Evolutionary conservation across 2,329 filamentous ascomycete genomes (phyloP).

Genomic region (Emergomyces africanus): DNA sequence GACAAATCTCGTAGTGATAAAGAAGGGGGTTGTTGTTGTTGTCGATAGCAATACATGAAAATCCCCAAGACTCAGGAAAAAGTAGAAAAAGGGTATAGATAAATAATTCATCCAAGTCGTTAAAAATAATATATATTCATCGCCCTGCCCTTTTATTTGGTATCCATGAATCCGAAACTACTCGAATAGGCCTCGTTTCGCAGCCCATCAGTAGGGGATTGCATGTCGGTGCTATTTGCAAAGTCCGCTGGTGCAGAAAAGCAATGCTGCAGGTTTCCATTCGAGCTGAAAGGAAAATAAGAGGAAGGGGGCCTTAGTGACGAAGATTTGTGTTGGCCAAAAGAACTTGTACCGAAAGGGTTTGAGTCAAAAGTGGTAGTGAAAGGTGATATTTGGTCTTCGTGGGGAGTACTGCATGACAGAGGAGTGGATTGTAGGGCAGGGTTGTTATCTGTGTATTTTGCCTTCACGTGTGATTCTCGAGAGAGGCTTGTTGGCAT

Average conservation of each 20-base stretch:
- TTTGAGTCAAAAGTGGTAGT: slow-evolving; percentile 15
- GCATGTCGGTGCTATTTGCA: neutral
- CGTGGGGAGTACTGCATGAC: slow-evolving; percentile 17
- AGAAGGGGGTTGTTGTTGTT: too few relatives aligned
- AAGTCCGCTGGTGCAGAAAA: neutral
- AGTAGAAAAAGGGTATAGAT: too few relatives aligned
- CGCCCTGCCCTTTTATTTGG: neutral
- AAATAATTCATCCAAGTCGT: too few relatives aligned
- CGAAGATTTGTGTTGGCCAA: slow-evolving; percentile 22
- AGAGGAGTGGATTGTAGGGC: slow-evolving; percentile 21
- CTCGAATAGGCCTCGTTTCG: neutral
- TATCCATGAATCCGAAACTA: neutral
- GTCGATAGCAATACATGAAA: neutral
- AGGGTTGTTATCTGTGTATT: slow-evolving; percentile 10
- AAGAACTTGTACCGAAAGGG: slow-evolving; percentile 19
- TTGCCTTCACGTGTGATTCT: slow-evolving; percentile 17
- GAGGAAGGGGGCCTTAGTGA: slow-evolving; percentile 24
- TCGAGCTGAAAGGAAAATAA: slow-evolving; percentile 13
- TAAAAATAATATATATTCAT: neutral
- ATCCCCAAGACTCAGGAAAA: neutral
- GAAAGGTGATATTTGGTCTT: slow-evolving; percentile 24
- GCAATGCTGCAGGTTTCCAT: neutral
- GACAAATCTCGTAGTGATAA: neutral
- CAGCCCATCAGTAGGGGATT: neutral
- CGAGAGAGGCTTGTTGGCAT: slow-evolving; percentile 18